Evolutionary conservation across 2,329 filamentous ascomycete genomes (phyloP), one percentile per base, ranked within the genome.

Genomic region (Bretziella fagacearum): DNA sequence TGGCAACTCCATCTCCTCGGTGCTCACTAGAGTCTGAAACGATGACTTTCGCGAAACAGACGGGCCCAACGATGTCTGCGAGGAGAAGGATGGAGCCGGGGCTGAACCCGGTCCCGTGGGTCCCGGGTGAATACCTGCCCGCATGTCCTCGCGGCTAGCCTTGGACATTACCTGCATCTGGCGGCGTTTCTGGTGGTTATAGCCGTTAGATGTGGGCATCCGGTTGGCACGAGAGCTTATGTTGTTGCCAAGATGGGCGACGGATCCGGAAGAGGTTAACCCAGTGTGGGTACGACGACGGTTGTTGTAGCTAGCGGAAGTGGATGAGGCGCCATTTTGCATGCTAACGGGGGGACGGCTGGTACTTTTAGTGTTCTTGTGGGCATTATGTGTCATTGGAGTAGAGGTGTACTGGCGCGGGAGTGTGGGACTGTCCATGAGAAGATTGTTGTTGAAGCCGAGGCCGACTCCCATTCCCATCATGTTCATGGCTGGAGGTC

Each of bases 371-470:
- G 11, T 26, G 3, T 18, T 3, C 15, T 30, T 30, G 7, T 39
- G 48, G 20, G n/a, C 26, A 22, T 27, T 20, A 4, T 32, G 27
- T 13, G 25, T 27, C 17, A 39, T 35, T 10, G 17, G 17, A 10
- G 13, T 40, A 2, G 44, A 27, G 10, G 27, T 30, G n/a, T 47
- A 27, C 27, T 45, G 47, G 2, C 44, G 45, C 39, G 50, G 53
- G 18, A 52, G 51, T 27, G 54, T 59, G 6, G 54, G 49, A 18
- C 54, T 58, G n/a, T 62, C 66, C 2, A 72, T 57, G 51, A 61
- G 62, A n/a, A 40, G n/a, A 5, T 18, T n/a, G 51, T 60, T 62
- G 10, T 17, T 11, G 13, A 44, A 36, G 32, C 32, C 40, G 49
- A 60, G 62, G 8, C 39, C 32, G 23, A 37, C 33, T 25, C 15